Conservation (phyloP, 306 rosid genomes). For the Clitoria ternatea region DNA sequence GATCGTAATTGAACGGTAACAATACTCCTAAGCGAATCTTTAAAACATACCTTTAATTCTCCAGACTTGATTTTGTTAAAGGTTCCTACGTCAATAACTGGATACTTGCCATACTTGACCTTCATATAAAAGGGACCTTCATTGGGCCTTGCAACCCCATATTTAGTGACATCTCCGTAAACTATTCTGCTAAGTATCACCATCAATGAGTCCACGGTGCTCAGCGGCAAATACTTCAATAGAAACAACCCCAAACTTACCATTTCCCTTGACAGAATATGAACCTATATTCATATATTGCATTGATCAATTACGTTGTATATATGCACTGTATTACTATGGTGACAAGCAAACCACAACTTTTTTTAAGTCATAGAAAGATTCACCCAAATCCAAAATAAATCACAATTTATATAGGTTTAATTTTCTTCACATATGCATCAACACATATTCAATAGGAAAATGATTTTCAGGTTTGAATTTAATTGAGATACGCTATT, state of each 20-base stretch:
- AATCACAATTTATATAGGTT: neutral
- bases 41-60: slow-evolving; percentile 51
- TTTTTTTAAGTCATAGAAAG: neutral
- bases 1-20: too few relatives aligned
- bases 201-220: slow-evolving; percentile 48
- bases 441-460: neutral
- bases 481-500: too few relatives aligned
- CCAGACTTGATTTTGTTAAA: slow-evolving; percentile 43
- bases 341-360: neutral
- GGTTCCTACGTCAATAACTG: slow-evolving; percentile 51
- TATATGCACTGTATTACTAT: neutral
- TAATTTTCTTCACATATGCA: neutral
- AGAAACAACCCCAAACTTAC: slow-evolving; percentile 37
- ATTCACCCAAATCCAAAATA: neutral
- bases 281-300: slow-evolving; percentile 32
- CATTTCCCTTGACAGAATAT: slow-evolving; percentile 52
- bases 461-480: too few relatives aligned
- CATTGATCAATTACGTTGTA: neutral
- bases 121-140: slow-evolving; percentile 74
- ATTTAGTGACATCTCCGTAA: slow-evolving; percentile 49
- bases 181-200: slow-evolving; percentile 44
- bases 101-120: slow-evolving; percentile 63
- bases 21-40: neutral
- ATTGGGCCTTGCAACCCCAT: slow-evolving; percentile 49
- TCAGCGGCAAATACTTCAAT: slow-evolving; percentile 40